Evolutionary conservation across 192 early-diverging fungal species (phyloP).

Genomic region (Backusella liffmaniae): DNA sequence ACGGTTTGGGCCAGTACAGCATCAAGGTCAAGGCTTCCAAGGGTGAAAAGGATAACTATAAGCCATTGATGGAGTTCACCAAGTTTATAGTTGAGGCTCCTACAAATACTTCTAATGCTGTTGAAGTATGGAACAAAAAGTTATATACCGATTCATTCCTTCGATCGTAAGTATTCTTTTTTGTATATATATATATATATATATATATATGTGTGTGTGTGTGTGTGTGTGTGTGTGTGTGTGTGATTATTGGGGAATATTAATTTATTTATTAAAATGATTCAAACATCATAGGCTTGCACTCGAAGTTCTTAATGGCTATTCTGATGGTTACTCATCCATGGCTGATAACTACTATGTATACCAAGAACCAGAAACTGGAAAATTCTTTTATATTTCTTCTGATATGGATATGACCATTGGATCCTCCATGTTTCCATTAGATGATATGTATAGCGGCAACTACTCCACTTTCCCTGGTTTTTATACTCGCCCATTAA

Average conservation of each 20-base stretch:
- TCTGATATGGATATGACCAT: slow-evolving; percentile 41
- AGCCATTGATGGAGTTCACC: slow-evolving; percentile 25
- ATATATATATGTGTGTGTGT: no score
- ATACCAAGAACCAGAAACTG: slow-evolving; percentile 39
- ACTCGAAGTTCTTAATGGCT: slow-evolving; percentile 36
- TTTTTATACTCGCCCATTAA: slow-evolving; percentile 23
- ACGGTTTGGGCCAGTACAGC: slow-evolving; percentile 11
- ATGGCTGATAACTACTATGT: slow-evolving; percentile 39
- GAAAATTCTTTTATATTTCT: slow-evolving; percentile 36
- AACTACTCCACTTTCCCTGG: slow-evolving; percentile 18
- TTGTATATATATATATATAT: neutral
- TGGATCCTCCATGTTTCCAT: slow-evolving; percentile 19
- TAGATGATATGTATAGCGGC: slow-evolving; percentile 17
- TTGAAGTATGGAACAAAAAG: slow-evolving; percentile 16
- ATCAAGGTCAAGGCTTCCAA: slow-evolving; percentile 15
- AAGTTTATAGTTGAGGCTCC: slow-evolving; percentile 26
- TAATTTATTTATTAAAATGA: neutral
- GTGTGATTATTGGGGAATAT: neutral
- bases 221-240: neutral
- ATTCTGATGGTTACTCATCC: slow-evolving; percentile 35
- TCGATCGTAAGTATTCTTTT: slow-evolving; percentile 18
- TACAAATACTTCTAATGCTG: slow-evolving; percentile 13
- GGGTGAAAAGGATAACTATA: neutral
- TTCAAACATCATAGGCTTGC: slow-evolving; percentile 23
- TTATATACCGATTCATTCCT: slow-evolving; percentile 26